Conservation (phyloP, 495 filamentous ascomycete genomes). For the Tuber calosporum region DNA sequence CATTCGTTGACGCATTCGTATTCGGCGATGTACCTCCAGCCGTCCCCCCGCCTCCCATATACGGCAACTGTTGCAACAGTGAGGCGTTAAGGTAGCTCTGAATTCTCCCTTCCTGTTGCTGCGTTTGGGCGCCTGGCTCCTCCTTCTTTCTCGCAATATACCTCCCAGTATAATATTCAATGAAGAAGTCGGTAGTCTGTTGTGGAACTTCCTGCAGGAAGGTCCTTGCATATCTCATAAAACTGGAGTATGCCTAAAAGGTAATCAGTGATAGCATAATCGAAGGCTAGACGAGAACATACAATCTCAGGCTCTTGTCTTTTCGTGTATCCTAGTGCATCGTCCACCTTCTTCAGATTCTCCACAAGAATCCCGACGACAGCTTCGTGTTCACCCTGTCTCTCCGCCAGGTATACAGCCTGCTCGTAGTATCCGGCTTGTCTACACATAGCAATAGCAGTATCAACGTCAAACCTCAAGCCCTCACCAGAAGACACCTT, state of each 20-base stretch:
- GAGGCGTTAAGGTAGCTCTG: conserved; percentile 40
- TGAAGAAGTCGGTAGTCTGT: conserved; percentile 75
- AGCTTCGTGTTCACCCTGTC: conserved; percentile 86
- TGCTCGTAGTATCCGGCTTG: conserved; percentile 98
- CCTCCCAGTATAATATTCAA: conserved; percentile 83
- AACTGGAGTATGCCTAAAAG: conserved; percentile 66
- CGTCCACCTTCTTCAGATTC: conserved; percentile 78
- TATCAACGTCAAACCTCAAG: conserved; percentile 93
- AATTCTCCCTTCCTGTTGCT: conserved; percentile 33
- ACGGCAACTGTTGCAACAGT: conserved; percentile 52
- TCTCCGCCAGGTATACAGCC: conserved; percentile 88
- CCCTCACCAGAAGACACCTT: conserved; percentile 72
- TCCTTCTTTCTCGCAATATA: conserved; percentile 64
- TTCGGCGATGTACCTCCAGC: conserved; percentile 47
- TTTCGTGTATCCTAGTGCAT: conserved; percentile 87
- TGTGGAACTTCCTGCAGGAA: conserved; percentile 75
- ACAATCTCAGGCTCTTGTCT: conserved; percentile 75
- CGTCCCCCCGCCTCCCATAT: conserved; percentile 53
- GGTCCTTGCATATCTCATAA: conserved; percentile 93
- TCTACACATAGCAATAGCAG: conserved; percentile 93
- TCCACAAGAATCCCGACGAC: conserved; percentile 94
- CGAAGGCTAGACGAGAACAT: conserved; percentile 37
- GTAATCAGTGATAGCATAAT: conserved; percentile 32
- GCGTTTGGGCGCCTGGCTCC: conserved; percentile 45
- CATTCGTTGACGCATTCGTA: conserved; percentile 38